These are phyloP conservation scores for Crithidia mellificae DNA, from an alignment of 208 protist species.

Conservation along the genomic window DNA sequence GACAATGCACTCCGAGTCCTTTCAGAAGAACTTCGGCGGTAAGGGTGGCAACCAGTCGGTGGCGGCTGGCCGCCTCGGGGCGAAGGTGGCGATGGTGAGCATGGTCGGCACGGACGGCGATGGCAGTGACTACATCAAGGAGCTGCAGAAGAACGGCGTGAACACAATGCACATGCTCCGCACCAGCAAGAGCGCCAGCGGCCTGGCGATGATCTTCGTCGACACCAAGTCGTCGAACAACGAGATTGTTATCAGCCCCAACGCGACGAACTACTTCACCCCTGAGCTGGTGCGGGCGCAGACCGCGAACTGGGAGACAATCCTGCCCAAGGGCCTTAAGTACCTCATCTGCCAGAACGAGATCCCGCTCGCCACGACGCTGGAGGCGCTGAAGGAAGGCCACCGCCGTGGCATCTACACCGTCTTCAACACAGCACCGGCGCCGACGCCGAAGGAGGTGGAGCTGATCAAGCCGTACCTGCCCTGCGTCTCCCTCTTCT, in stretches of 20 bases:
- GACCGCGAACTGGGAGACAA: constrained; percentile 58
- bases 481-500: constrained; percentile 85
- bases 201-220: constrained; percentile 92
- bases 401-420: constrained; percentile 84
- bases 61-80: constrained; percentile 79
- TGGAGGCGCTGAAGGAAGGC: constrained; percentile 81
- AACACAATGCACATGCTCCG: constrained; percentile 68
- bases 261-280: constrained; percentile 78
- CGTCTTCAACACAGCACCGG: constrained; percentile 93
- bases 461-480: constrained; percentile 76
- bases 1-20: constrained; percentile 87
- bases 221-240: constrained; percentile 87
- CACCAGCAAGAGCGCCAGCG: constrained; percentile 53
- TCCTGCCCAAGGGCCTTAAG: constrained; percentile 58
- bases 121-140: constrained; percentile 79
- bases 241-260: constrained; percentile 92
- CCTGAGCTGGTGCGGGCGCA: constrained; percentile 48
- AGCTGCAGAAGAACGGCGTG: constrained; percentile 84
- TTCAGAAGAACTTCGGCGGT: constrained; percentile 91
- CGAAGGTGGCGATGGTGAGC: constrained; percentile 82
- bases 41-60: constrained; percentile 95
- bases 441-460: constrained; percentile 70
- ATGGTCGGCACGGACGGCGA: constrained; percentile 89
- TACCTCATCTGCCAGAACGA: constrained; percentile 93
- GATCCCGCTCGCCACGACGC: constrained; percentile 83